Evolutionary conservation across 768 basidiomycete genomes (phyloP).

Genomic region (Kwoniella newhampshirensis): DNA sequence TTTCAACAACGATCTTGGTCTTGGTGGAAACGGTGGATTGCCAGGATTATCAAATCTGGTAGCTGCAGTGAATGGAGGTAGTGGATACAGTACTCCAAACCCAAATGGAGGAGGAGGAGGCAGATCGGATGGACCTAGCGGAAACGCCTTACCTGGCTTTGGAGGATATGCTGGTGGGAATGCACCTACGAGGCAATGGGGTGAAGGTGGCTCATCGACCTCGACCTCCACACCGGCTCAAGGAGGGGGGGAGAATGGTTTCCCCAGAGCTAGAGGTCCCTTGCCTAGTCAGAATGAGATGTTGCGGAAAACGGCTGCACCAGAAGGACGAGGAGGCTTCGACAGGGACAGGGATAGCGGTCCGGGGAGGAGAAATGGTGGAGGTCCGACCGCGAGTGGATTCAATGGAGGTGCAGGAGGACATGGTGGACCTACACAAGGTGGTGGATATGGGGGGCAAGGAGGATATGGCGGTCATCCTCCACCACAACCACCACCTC

Average conservation of each 20-base stretch:
- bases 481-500: conserved; percentile 4
- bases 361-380: conserved; percentile 6
- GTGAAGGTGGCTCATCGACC: conserved; percentile 3
- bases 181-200: not conserved
- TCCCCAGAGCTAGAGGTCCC: conserved; percentile 48
- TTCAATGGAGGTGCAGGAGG: conserved; percentile 22
- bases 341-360: not conserved
- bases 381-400: conserved; percentile 33
- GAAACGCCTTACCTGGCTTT: not conserved
- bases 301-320: conserved; percentile 47
- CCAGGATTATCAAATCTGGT: conserved; percentile 22
- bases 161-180: not conserved
- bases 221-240: conserved; percentile 2
- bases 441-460: conserved; percentile 4
- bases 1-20: not conserved
- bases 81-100: not conserved
- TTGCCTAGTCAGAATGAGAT: conserved; percentile 62
- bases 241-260: conserved; percentile 13
- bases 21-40: conserved; percentile 1
- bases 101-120: not conserved
- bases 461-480: conserved; percentile 17
- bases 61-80: conserved; percentile 17
- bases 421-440: not conserved
- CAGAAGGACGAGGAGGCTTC: conserved; percentile 23
- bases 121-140: not conserved